Base-by-base conservation (phyloP, 2,329 filamentous ascomycete species). In the Aureobasidium pullulans region DNA sequence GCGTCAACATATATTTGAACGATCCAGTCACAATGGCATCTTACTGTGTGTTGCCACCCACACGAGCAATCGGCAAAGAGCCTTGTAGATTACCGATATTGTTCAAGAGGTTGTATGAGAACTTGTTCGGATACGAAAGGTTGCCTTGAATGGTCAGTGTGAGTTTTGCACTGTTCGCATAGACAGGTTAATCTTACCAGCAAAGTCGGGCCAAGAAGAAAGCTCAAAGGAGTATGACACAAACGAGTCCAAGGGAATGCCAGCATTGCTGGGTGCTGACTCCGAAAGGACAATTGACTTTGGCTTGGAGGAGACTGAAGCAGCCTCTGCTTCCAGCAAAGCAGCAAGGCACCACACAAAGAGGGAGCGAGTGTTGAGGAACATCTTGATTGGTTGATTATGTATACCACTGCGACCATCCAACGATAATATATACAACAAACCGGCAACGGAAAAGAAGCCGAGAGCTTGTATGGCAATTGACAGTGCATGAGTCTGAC, bases 41-140 rank as follows among this genome's bases (percentile, higher is more conserved):
- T 49, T 64, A 73, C 70, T 87, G 84, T 0, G 84, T 86, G 65
- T 86, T 87, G n/a, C 84, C 84, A 3, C 84, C 84, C 1, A 87
- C 82, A 15, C 84, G 76, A 59, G 87, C 80, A 64, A 82, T 77
- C 1, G 84, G 84, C 62, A 83, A 84, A 6, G 75, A 76, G 8
- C 83, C 83, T 13, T 74, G 75, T 3, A 84, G 66, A n/a, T 75
- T 67, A 1, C 74, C 79, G 19, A 87, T 65, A 60, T 84, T 86
- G 34, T 79, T 76, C 29, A 87, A 70, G 6, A 86, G 74, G 50
- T 82, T 84, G 61, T 84, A 76, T 0, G 83, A 85, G 68, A 84
- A 87, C 0, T 67, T 74, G 65, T 86, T 86, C 1, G 84, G 84
- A 8, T 67, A 65, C 0, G 80, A 79, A 6, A 69, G 68, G 65